Conservation (phyloP, 345 rosid species). For the Bruguiera parviflora region DNA sequence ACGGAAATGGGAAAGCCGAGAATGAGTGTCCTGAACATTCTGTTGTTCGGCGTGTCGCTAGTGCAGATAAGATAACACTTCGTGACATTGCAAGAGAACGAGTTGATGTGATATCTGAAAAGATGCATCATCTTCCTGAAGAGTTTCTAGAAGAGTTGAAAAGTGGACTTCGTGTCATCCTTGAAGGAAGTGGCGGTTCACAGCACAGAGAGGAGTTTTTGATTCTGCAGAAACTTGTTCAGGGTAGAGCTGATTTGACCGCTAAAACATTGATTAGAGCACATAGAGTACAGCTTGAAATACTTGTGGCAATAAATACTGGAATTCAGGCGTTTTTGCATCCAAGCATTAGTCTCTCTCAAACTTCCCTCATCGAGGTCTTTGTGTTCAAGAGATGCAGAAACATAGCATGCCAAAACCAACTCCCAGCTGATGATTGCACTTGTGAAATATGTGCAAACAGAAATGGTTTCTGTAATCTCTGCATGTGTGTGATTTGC, state of each 20-base stretch:
- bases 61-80: constrained; percentile 70
- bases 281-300: constrained; percentile 78
- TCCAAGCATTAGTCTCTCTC: constrained; percentile 82
- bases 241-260: constrained; percentile 75
- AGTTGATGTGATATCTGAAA: constrained; percentile 72
- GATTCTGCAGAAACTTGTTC: constrained; percentile 75
- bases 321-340: constrained; percentile 94
- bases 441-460: constrained; percentile 74
- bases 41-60: constrained; percentile 60
- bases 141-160: constrained; percentile 80
- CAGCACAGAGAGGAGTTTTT: constrained; percentile 79
- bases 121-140: constrained; percentile 73
- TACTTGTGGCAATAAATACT: constrained; percentile 87
- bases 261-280: constrained; percentile 78
- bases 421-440: constrained; percentile 91
- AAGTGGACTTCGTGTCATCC: constrained; percentile 65
- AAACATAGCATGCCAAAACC: constrained; percentile 86
- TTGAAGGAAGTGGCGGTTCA: constrained; percentile 82
- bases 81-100: constrained; percentile 86
- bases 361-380: constrained; percentile 79
- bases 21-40: constrained; percentile 66
- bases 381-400: constrained; percentile 91
- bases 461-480: constrained; percentile 93
- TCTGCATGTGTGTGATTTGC: constrained; percentile 98
- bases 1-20: constrained; percentile 66